These are phyloP conservation scores for Chamaecyparis obtusa DNA, from an alignment of 75 land plant species.

Conservation along the genomic window DNA sequence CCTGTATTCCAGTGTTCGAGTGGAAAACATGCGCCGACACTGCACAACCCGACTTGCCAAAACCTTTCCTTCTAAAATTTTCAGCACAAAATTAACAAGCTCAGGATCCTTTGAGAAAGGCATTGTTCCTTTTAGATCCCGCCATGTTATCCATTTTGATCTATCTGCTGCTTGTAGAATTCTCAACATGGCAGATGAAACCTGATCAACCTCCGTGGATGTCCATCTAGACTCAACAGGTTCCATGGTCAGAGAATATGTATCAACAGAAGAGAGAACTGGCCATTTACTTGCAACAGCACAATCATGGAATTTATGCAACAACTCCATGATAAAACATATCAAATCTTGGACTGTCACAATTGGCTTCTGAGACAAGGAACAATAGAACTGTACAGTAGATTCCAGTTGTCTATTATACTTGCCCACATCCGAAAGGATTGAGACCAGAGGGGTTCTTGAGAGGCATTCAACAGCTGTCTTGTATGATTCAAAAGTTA, in stretches of 20 bases:
- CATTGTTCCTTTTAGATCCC: constrained; percentile 59
- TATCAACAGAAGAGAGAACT: neutral
- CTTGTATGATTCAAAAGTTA: constrained; percentile 57
- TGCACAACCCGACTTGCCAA: constrained; percentile 46
- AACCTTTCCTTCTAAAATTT: constrained; percentile 38
- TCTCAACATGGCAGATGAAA: constrained; percentile 40
- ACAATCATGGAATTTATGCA: constrained; percentile 26
- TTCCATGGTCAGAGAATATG: neutral
- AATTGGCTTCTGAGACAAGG: constrained; percentile 45
- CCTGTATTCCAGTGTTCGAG: constrained; percentile 65
- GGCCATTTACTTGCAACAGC: neutral
- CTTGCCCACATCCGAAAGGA: constrained; percentile 32
- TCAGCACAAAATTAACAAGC: constrained; percentile 63
- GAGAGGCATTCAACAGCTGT: constrained; percentile 70
- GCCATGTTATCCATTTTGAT: constrained; percentile 57
- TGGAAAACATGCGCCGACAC: constrained; percentile 36
- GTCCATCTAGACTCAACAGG: constrained; percentile 27
- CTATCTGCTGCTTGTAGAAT: constrained; percentile 39
- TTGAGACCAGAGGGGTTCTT: constrained; percentile 35
- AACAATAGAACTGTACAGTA: constrained; percentile 40
- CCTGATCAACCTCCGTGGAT: constrained; percentile 26
- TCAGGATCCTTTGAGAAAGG: constrained; percentile 40
- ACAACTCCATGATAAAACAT: constrained; percentile 38
- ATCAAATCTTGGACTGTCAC: constrained; percentile 62
- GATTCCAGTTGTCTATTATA: constrained; percentile 34